A percentile compares a stretch with the other conserved stretches of the same genome.
Evolutionary conservation across 805 yeast genomes (phyloP).

Genomic region (Myxozyma kluyveri): DNA sequence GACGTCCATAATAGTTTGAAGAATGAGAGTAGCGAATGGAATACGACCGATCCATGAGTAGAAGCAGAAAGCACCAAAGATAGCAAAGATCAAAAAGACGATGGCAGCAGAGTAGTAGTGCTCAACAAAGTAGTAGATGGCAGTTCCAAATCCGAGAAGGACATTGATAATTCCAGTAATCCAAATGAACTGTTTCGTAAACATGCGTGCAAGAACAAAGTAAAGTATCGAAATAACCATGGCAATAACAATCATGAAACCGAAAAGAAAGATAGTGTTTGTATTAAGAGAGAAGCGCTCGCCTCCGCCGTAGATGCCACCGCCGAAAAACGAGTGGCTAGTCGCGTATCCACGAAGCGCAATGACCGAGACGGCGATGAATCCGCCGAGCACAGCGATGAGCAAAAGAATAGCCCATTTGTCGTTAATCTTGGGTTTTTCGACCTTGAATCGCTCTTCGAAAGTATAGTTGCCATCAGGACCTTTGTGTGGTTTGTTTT

Average conservation of each 20-base stretch:
- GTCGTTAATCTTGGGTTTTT: constrained; percentile 66
- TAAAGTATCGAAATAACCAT: constrained; percentile 57
- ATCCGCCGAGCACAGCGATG: constrained; percentile 53
- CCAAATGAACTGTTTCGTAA: constrained; percentile 65
- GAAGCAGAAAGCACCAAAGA: constrained; percentile 64
- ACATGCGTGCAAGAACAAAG: constrained; percentile 58
- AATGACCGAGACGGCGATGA: constrained; percentile 65
- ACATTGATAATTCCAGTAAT: constrained; percentile 67
- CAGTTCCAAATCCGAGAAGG: constrained; percentile 67
- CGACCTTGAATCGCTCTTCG: constrained; percentile 66
- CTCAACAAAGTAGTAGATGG: constrained; percentile 66
- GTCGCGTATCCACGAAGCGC: constrained; percentile 62
- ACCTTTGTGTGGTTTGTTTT: constrained; percentile 2
- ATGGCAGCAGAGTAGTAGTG: constrained; percentile 78
- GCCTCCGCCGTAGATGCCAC: constrained; percentile 54
- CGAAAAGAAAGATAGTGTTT: constrained; percentile 68
- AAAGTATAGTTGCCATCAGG: constrained; percentile 43
- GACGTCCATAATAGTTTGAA: constrained; percentile 72
- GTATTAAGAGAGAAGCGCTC: constrained; percentile 67
- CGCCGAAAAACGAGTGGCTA: constrained; percentile 56
- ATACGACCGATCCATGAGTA: constrained; percentile 70
- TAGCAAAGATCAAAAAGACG: constrained; percentile 65
- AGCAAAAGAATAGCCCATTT: constrained; percentile 61
- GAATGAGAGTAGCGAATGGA: constrained; percentile 68
- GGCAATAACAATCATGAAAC: constrained; percentile 60